These are phyloP conservation scores for Myochromella boudieri DNA, from an alignment of 768 basidiomycete species.

Conservation along the genomic window DNA sequence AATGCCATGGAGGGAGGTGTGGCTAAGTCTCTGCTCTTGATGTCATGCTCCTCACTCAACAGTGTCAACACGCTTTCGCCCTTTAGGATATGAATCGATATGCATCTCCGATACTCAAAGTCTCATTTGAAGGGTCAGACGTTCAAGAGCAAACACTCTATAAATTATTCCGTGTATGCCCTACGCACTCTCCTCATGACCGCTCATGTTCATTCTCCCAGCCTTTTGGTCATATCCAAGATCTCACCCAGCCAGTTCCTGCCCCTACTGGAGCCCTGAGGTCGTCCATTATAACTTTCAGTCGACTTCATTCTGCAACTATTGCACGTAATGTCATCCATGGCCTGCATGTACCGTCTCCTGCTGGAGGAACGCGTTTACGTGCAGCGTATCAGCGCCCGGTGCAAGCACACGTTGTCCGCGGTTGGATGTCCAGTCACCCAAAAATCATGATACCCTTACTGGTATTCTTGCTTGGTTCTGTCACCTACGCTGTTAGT, in stretches of 20 bases:
- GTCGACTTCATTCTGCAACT: conserved; percentile 64
- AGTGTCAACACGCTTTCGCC: not conserved
- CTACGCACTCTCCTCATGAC: not conserved
- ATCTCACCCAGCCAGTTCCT: conserved; percentile 59
- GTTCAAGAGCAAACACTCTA: conserved; percentile 80
- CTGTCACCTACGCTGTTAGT: conserved; percentile 81
- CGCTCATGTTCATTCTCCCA: conserved; percentile 26
- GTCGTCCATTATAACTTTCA: conserved; percentile 62
- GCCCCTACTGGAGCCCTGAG: conserved; percentile 68
- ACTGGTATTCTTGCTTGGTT: conserved; percentile 85
- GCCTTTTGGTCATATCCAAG: conserved; percentile 81
- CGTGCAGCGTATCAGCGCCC: conserved; percentile 61
- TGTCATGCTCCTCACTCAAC: not conserved
- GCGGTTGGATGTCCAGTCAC: conserved; percentile 84
- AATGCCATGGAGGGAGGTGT: conserved; percentile 78
- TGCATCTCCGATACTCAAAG: conserved; percentile 67
- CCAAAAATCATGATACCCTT: conserved; percentile 83
- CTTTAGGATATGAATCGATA: conserved; percentile 87
- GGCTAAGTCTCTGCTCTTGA: too few relatives aligned
- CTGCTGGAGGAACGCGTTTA: conserved; percentile 43
- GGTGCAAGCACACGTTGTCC: conserved; percentile 61
- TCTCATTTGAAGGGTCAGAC: conserved; percentile 91
- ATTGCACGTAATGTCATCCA: conserved; percentile 84
- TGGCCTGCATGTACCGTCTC: conserved; percentile 42
- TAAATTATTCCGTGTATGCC: conserved; percentile 68